Percentiles rank a stretch among this genome's conserved stretches.
phyloP scores from a whole-genome alignment of 2,329 filamentous ascomycete species.

The Hysterium pulicare region DNA sequence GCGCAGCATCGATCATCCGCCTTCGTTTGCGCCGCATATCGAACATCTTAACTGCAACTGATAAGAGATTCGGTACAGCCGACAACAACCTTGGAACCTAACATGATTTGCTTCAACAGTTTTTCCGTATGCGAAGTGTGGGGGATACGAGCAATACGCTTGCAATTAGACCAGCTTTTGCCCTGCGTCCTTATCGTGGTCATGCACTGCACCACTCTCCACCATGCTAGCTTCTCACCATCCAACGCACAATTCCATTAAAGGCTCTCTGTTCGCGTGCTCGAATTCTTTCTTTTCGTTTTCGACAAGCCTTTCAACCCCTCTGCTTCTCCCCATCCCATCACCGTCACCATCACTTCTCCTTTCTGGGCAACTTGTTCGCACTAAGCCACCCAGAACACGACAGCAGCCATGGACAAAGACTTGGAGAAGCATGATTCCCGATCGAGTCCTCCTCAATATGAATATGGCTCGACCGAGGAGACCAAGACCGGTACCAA shows the following conservation, averaged over 20 bases:
- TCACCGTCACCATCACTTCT: not conserved
- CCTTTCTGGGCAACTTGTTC: not conserved
- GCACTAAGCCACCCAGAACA: not conserved
- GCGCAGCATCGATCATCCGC: too few species aligned
- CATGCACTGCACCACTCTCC: too few species aligned
- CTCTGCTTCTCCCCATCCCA: not conserved
- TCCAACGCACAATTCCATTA: too few species aligned
- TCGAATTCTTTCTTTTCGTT: too few species aligned
- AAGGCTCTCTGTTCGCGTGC: too few species aligned
- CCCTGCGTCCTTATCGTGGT: too few species aligned
- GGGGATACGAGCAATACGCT: not conserved
- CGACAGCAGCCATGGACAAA: slow-evolving; percentile 1
- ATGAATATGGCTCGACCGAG: slow-evolving; percentile 13
- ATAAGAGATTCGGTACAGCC: not conserved
- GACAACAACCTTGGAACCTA: not conserved
- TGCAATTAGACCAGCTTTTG: too few species aligned
- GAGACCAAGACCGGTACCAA: slow-evolving; percentile 11
- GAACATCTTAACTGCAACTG: not conserved
- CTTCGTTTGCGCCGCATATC: not conserved
- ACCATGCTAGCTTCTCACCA: too few species aligned
- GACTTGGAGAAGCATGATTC: slow-evolving; percentile 6
- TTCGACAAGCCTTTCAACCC: too few species aligned
- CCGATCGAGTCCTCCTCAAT: slow-evolving; percentile 5
- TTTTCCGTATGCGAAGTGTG: not conserved
- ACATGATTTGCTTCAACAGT: not conserved